Evolutionary conservation across 208 protist species (phyloP), one percentile per base, ranked within the genome.

Genomic region (Angomonas ambiguus): DNA sequence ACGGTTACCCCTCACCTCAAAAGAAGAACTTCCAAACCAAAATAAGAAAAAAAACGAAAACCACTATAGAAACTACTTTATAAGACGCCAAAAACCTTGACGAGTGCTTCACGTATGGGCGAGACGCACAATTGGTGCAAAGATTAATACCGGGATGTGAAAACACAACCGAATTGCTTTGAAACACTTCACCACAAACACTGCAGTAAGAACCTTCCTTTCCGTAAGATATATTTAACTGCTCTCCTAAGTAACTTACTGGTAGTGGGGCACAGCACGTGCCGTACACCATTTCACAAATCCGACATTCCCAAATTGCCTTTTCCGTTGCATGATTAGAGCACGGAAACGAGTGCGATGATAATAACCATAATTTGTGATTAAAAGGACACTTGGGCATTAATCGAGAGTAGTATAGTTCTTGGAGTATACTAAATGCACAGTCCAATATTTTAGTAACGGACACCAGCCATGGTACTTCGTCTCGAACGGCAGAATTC

Each of bases 231-330:
- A 69, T n/a, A 28, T 53, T 33, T 18, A 70, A 51, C 16, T 62
- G 56, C 51, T 73, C 59, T 27, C 78, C 83, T n/a, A 70, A 56
- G 24, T 51, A 41, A 2, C 64, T 34, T 16, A 74, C 63, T 8
- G 88, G 88, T 41, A 77, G 67, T 38, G 64, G 78, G 64, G 71
- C 75, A 34, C 89, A 95, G 65, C 83, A 91, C 41, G 51, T 72
- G 4, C 89, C 85, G 58, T 92, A 95, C 51, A 87, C 74, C 13
- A 77, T 68, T 71, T 88, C 86, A 62, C 89, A 95, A 51, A 90
- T 76, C 6, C 34, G 27, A 53, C 89, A 95, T 57, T 91, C 83
- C 89, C 89, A 95, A 51, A 95, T 73, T 2, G 81, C 89, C 33
- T 62, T 42, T 58, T 86, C 62, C 18, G 65, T 38, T 16, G 65